phyloP scores from a whole-genome alignment of 345 rosid genomes.

The Heritiera fomes region DNA sequence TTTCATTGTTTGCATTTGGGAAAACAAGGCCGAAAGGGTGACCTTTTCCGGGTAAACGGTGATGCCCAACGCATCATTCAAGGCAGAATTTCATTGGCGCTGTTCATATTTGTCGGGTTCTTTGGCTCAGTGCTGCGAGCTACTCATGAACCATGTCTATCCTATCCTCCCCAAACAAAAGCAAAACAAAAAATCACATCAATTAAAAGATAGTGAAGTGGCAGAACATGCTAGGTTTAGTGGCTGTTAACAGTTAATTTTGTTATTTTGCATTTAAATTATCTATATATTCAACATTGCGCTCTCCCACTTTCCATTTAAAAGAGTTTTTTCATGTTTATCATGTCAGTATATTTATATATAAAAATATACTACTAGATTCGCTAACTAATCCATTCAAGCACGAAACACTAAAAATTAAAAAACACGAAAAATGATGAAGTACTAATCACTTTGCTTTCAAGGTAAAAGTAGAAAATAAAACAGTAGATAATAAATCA shows the following conservation, averaged over 20 bases:
- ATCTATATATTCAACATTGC: too few relatives aligned
- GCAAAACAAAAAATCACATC: background rate
- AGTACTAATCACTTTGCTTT: too few relatives aligned
- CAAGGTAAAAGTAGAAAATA: too few relatives aligned
- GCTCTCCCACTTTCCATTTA: too few relatives aligned
- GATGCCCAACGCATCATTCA: background rate
- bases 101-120: slow-evolving; percentile 4
- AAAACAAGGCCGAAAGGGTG: background rate
- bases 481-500: too few relatives aligned
- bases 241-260: background rate
- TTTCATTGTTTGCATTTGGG: background rate
- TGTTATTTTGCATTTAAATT: background rate
- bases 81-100: background rate
- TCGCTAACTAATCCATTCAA: too few relatives aligned
- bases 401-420: too few relatives aligned
- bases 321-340: too few relatives aligned
- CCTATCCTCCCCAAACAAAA: background rate
- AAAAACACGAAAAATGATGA: too few relatives aligned
- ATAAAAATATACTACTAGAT: too few relatives aligned
- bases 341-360: too few relatives aligned
- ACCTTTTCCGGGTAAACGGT: background rate
- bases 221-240: background rate
- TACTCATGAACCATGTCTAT: background rate
- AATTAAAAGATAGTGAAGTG: background rate
- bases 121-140: background rate